Percentiles rank a stretch among this genome's conserved stretches.
Conservation (phyloP, 257 asterid species). For the Echium plantagineum region DNA sequence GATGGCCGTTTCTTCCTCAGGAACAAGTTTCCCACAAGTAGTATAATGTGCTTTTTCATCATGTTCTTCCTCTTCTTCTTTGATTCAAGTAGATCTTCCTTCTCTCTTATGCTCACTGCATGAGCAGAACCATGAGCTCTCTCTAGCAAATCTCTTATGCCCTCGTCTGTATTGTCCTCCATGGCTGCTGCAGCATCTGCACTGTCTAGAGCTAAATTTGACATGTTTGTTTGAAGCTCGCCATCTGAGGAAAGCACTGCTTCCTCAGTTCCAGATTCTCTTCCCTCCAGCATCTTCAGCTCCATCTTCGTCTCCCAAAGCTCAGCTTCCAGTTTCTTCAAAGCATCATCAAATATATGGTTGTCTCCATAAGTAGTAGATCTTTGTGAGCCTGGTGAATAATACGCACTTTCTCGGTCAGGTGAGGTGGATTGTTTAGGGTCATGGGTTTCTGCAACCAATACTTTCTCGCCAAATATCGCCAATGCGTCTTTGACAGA, state of each 20-base stretch:
- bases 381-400: slow-evolving; percentile 10
- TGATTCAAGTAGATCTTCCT: not conserved
- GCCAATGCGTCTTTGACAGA: slow-evolving; percentile 85
- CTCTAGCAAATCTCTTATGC: too few species aligned
- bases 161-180: too few species aligned
- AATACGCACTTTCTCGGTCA: slow-evolving; percentile 17
- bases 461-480: slow-evolving; percentile 48
- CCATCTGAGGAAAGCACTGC: slow-evolving; percentile 33
- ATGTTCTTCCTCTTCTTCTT: slow-evolving; percentile 21
- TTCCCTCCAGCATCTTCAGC: slow-evolving; percentile 45
- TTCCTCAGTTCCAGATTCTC: slow-evolving; percentile 61
- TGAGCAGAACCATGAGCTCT: too few species aligned
- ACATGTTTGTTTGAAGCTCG: not conserved
- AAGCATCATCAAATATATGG: slow-evolving; percentile 11
- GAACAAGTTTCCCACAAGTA: slow-evolving; percentile 54
- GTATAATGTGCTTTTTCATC: slow-evolving; percentile 59
- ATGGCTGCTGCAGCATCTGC: not conserved
- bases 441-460: slow-evolving; percentile 25
- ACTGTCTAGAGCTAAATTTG: not conserved
- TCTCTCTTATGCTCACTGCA: not conserved
- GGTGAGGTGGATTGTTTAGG: slow-evolving; percentile 21
- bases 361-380: not conserved
- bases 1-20: slow-evolving; percentile 44
- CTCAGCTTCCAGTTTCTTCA: slow-evolving; percentile 22
- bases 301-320: slow-evolving; percentile 60